Base-by-base conservation (phyloP, 371 early-diverging fungal species). In the Mortierella sp. region DNA sequence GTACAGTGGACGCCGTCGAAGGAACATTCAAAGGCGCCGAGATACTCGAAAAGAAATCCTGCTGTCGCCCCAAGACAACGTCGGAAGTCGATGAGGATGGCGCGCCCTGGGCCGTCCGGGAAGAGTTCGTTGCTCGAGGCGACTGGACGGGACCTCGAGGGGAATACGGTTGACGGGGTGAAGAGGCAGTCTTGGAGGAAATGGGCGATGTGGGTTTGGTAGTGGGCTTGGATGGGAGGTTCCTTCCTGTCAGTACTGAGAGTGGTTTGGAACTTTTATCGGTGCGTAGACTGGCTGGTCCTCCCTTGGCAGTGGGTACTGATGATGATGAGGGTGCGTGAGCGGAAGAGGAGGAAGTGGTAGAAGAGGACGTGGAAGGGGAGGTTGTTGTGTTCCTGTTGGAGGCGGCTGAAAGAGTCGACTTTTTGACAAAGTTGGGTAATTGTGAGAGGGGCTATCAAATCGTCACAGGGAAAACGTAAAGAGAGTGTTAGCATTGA, bases 351-450 rank as follows among this genome's bases (percentile, higher is more conserved):
- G 6, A 55, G 24, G 24, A 55, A 8, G 55, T 21, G 21, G n/a
- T 21, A n/a, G 58, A 56, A 27, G 44, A 12, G 44, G 8, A 8
- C 44, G 2, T 21, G 24, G 29, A 58, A 27, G 58, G 11, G 0
- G 14, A n/a, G 2, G 29, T 58, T 1, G 68, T 38, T 38, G 24
- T 68, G 41, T 3, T 41, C 11, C 24, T 68, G 8, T 41, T 68
- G 2, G 68, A 3, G 43, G 43, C 7, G 7, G 41, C 35, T 41
- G 35, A 41, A 41, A 35, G 21, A 32, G 16, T 18, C 11, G 32
- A 27, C 29, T 65, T 75, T 60, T 75, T 75, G 35, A 70, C 51
- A 32, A 75, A 75, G 11, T 68, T 75, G 29, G 76, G 76, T 5
- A 75, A 41, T 2, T 21, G 63, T 5, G 29, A 0, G 32, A 58